Base-by-base conservation (phyloP, 441 rosid genomes). In the Breynia disticha region DNA sequence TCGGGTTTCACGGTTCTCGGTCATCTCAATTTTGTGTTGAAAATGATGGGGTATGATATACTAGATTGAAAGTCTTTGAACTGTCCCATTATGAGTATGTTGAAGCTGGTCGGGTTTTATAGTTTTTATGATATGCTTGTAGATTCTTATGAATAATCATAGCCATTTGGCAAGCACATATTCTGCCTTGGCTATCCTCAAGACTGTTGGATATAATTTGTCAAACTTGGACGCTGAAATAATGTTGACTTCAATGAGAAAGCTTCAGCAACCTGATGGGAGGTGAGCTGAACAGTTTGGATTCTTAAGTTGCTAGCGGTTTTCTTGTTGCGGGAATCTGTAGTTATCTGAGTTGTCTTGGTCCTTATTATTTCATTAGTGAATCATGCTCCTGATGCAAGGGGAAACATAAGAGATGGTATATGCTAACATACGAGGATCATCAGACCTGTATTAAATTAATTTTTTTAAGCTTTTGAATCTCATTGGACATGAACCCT, bases 161-260 rank as follows among this genome's bases (percentile, higher is more conserved):
- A 78, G 98, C 69, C 86, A 88, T 71, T 50, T 88, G 74, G 95
- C 98, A 37, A 88, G 95, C 74, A 84, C 95, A 0, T 91, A 86
- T 56, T 91, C 77, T 72, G 98, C 98, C 20, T 52, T 91, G 56
- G 84, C 91, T n/a, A 86, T 88, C 52, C 74, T 86, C 11, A 82
- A 81, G 74, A 80, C 65, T 21, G 65, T 82, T 58, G 94, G 95
- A 24, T 76, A 79, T 67, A 66, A 74, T 69, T 57, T 88, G 61
- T 73, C 80, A n/a, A 72, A 65, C 49, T 28, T 88, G 3, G 75
- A 88, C 63, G 60, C 82, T 54, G 71, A 64, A 49, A 60, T 76
- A 16, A 65, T 88, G 7, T 56, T 76, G 70, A 62, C 53, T 11
- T 88, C 98, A 28, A 67, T 91, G 89, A 81, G 75, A 72, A 86